A percentile compares a stretch with the other conserved stretches of the same genome.
These are phyloP conservation scores for Tremellales sp. DNA, from an alignment of 1,284 basidiomycete species.

Conservation along the genomic window DNA sequence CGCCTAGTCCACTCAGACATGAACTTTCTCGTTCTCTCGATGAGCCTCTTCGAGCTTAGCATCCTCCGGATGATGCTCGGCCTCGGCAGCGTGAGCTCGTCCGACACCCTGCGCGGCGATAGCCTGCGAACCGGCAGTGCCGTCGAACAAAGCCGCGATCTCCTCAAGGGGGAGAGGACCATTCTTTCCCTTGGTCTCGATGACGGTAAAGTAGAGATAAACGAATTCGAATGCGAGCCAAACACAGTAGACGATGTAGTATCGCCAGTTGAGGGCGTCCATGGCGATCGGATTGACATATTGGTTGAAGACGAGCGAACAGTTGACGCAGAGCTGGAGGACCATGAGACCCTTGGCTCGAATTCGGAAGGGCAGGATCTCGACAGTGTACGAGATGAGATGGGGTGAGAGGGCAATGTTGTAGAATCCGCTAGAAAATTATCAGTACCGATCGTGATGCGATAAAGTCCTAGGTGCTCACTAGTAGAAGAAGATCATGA, in stretches of 20 bases:
- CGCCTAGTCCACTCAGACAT: neutral
- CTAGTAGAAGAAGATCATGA: slow-evolving; percentile 9
- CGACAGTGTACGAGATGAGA: slow-evolving; percentile 16
- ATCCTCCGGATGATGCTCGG: too few relatives aligned
- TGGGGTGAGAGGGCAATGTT: slow-evolving; percentile 8
- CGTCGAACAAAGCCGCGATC: slow-evolving; percentile 31
- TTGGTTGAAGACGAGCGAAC: slow-evolving; percentile 64
- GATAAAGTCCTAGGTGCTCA: slow-evolving; percentile 12
- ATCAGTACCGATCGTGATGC: slow-evolving; percentile 4
- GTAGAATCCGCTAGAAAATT: slow-evolving; percentile 9
- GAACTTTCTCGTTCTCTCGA: neutral
- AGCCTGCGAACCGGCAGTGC: slow-evolving; percentile 4
- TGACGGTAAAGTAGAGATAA: slow-evolving; percentile 41
- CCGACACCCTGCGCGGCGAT: neutral
- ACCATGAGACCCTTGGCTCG: slow-evolving; percentile 17
- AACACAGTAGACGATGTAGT: slow-evolving; percentile 40
- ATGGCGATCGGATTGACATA: slow-evolving; percentile 74
- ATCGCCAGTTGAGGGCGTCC: slow-evolving; percentile 62
- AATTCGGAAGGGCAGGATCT: slow-evolving; percentile 17
- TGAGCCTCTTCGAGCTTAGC: neutral
- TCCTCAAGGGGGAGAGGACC: slow-evolving; percentile 41
- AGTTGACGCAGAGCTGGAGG: slow-evolving; percentile 1
- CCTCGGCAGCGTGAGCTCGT: neutral
- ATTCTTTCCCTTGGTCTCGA: slow-evolving; percentile 45
- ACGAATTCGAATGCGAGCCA: slow-evolving; percentile 32